Evolutionary conservation across 768 basidiomycete species (phyloP), one percentile per base, ranked within the genome.

Genomic region (Leccinum variicolor): DNA sequence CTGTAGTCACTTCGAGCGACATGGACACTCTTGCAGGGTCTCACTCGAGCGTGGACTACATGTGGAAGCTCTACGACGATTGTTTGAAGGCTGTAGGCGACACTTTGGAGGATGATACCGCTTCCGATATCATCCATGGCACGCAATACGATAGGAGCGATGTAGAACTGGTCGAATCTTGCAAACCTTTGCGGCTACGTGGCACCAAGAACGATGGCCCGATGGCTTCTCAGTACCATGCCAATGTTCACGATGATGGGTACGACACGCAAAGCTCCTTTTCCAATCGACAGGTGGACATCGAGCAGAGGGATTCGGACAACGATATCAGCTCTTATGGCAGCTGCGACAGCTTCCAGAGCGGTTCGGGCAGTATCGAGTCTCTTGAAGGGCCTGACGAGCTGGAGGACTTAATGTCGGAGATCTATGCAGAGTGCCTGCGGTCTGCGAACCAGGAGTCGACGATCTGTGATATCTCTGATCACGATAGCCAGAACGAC

Each of bases 1-100:
- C 36, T 5, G 31, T 3, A 23, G 21, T 14, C 11, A 6, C 2
- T 45, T 17, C 26, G 25, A 31, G 3, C 15, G 31, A 51, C 11
- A 7, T 6, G 23, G 31, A 55, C 14, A 15, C 6, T 17, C 23
- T 28, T 13, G 3, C 28, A 11, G 33, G n/a, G 4, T 19, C 45
- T 45, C 36, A 53, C 11, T 50, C 47, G 9, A 49, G 55, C 10
- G 10, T 3, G 28, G 56, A 61, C 23, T n/a, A 56, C 1, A 68
- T 69, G 60, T 53, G 48, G 14, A 55, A n/a, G 21, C 50, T 64
- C 6, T 58, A 62, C 17, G 52, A 3, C 6, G 39, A 41, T 4
- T 41, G 39, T 9, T 41, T 1, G 39, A 41, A 41, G n/a, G 39
- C 39, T n/a, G 39, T 41, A 3, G 39, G 39, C 39, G n/a, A 41